Base-by-base conservation (phyloP, 495 filamentous ascomycete species). In the Tuber borchii region DNA sequence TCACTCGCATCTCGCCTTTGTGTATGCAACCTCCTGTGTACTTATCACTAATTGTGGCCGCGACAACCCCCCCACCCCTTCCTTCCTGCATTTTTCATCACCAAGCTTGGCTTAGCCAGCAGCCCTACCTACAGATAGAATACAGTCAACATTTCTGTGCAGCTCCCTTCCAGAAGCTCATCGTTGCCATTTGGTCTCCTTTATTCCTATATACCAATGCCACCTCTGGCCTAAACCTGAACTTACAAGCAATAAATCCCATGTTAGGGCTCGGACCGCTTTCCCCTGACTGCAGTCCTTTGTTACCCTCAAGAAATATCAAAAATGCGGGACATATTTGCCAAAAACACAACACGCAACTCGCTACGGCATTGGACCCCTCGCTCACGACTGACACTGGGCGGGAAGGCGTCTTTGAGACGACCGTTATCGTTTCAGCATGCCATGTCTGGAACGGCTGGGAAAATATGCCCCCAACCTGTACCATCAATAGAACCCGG, bases 191-290 rank as follows among this genome's bases (percentile, higher is more conserved):
- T 45, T n/a, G 42, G 43, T 45, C 44, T 34, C 43, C 45, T 39
- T 48, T 31, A 20, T 48, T 43, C 71, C 69, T 45, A 40, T 40
- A 40, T 40, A 48, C 48, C 68, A 61, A 71, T 65, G 34, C 72
- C 20, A 48, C 65, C 20, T 34, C 39, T 65, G 20, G 48, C 44
- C 46, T 45, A 48, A 56, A 65, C 31, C 56, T 65, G 56, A n/a
- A 31, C n/a, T 31, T 26, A 43, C 10, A 43, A 43, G 42, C 42
- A 69, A 43, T 69, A 71, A 48, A 48, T 77, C 65, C 70, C 42
- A 73, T 46, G 31, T 70, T 74, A 46, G 69, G 51, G 75, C 56
- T 72, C 71, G 71, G 75, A 74, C 77, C 69, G 51, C 75, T 65
- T 70, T 70, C 44, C 76, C 76, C 69, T 75, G 43, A 70, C 45